Conservation (phyloP, 2,329 filamentous ascomycete genomes). For the Xylaria sp. region DNA sequence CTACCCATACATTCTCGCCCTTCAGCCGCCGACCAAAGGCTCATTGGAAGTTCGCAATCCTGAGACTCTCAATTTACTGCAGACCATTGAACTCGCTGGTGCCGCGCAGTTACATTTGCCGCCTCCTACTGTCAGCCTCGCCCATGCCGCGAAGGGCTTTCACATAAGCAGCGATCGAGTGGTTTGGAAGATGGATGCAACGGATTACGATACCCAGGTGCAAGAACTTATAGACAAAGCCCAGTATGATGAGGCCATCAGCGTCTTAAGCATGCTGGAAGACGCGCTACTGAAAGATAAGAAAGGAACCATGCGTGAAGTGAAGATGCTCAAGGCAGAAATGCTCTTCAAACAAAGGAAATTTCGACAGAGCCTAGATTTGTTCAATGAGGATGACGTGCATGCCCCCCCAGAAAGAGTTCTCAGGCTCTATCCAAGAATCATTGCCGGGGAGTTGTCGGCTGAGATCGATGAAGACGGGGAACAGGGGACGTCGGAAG, state of each 20-base stretch:
- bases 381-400: slow-evolving; percentile 86
- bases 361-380: slow-evolving; percentile 85
- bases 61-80: slow-evolving; percentile 87
- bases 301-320: slow-evolving; percentile 79
- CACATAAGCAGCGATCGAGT: slow-evolving; percentile 89
- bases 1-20: slow-evolving; percentile 91
- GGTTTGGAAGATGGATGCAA: slow-evolving; percentile 95
- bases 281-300: slow-evolving; percentile 91
- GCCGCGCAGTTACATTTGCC: slow-evolving; percentile 90
- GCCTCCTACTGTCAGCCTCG: slow-evolving; percentile 91
- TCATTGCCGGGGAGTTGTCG: slow-evolving; percentile 85
- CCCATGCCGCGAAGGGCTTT: slow-evolving; percentile 95
- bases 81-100: slow-evolving; percentile 83
- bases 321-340: slow-evolving; percentile 93
- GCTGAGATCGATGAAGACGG: slow-evolving; percentile 60
- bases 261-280: slow-evolving; percentile 87
- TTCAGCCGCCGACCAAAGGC: slow-evolving; percentile 86
- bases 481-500: slow-evolving; percentile 62
- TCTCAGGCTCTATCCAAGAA: slow-evolving; percentile 82
- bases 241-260: slow-evolving; percentile 90
- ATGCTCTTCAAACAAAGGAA: slow-evolving; percentile 82
- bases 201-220: slow-evolving; percentile 91
- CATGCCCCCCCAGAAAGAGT: slow-evolving; percentile 90
- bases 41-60: slow-evolving; percentile 92
- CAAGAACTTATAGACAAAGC: slow-evolving; percentile 79